Percentiles rank a stretch among this genome's conserved stretches.
Conservation (phyloP, 345 rosid species). For the Bruguiera gymnorhiza region DNA sequence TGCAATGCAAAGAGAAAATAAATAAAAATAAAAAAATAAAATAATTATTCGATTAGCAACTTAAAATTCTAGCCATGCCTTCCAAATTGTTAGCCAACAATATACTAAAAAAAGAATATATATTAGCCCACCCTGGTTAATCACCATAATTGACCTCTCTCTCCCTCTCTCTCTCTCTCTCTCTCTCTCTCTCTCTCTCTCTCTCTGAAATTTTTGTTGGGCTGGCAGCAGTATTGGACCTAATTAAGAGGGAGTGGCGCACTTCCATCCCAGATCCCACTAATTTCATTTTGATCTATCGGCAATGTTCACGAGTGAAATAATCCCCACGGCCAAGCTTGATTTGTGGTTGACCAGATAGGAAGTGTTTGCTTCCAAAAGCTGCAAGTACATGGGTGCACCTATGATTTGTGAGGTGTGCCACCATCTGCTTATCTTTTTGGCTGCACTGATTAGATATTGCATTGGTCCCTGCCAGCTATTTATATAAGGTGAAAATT, state of each 20-base stretch:
- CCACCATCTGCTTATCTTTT: no score
- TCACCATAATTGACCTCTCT: constrained; percentile 22
- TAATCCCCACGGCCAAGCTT: background rate
- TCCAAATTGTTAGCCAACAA: background rate
- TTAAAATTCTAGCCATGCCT: background rate
- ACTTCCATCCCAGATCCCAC: constrained; percentile 21
- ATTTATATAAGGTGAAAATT: no score
- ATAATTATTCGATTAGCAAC: background rate
- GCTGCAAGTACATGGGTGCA: background rate
- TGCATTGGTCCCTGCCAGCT: no score
- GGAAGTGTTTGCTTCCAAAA: background rate
- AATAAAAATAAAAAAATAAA: background rate
- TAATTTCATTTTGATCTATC: background rate
- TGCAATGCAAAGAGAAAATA: background rate
- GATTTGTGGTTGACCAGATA: background rate
- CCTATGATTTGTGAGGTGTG: no score
- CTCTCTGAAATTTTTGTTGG: constrained; percentile 7
- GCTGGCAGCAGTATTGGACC: constrained; percentile 5
- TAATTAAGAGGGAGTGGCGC: no score
- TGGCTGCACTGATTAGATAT: no score
- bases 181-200: background rate
- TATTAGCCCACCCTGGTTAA: constrained; percentile 2
- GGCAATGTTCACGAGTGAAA: background rate
- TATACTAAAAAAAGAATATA: background rate
- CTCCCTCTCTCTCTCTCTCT: no score